Base-by-base conservation (phyloP, 108 stramenopile species). In the Schizochytrium sp. region DNA sequence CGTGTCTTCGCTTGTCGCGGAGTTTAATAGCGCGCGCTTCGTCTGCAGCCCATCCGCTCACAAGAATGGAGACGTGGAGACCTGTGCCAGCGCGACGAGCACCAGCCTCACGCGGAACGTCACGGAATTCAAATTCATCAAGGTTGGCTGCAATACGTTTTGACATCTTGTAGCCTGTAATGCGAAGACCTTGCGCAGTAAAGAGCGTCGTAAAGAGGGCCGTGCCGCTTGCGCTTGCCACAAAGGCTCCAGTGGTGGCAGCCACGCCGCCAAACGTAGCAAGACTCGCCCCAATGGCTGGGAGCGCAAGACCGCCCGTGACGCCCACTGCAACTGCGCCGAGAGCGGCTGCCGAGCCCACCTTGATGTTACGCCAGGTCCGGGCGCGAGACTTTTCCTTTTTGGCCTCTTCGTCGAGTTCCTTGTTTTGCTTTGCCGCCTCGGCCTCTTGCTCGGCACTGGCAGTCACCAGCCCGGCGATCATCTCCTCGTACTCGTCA, bases 401-500 rank as follows among this genome's bases (percentile, higher is more conserved):
- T 18, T 47, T 53, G 19, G 44, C 76, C 51, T 83, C 48, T 45
- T 47, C 76, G 45, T 47, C 51, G 48, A 83, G 76, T 34, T 83
- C 76, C 48, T 23, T 23, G 4, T 23, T 53, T 18, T 53, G 6
- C 10, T 83, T 53, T 28, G 76, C 34, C 2, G 34, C 48, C 25
- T 28, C 63, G 25, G 76, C 76, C 63, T 69, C 63, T 69, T 69
- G 34, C 41, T 69, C 63, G 4, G 76, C 76, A 23, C 76, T 83
- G 48, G 76, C 76, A 18, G 63, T 69, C 43, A 83, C 51, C 12
- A 83, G 51, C 44, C 76, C 76, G 51, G 76, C 76, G 4, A 83
- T 83, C 76, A 83, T 83, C 23, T 83, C 76, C 76, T 83, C 76
- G 76, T 83, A 83, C 51, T 83, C 76, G 45, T 83, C 76, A 23